Percentiles rank a stretch among this genome's conserved stretches.
phyloP scores from a whole-genome alignment of 2,329 filamentous ascomycete genomes.

The Colletotrichum sp. region DNA sequence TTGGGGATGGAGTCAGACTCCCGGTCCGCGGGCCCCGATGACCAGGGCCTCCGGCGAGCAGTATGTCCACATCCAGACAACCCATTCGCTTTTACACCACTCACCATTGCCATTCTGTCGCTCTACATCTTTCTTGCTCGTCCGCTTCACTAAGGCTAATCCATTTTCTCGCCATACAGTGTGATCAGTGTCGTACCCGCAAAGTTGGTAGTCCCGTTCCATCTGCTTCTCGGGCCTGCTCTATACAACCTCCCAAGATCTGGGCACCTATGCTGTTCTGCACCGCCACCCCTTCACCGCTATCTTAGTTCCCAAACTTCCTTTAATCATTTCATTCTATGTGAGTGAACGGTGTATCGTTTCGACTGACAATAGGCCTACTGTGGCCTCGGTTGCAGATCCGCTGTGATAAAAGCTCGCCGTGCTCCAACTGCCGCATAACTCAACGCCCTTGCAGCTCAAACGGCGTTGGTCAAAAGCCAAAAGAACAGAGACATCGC shows the following conservation, averaged over 20 bases:
- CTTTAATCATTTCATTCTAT: background rate
- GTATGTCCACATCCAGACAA: constrained; percentile 33
- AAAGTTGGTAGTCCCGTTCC: constrained; percentile 39
- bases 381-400: constrained; percentile 45
- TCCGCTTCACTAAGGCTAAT: constrained; percentile 18
- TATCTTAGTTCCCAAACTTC: background rate
- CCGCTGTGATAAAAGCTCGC: constrained; percentile 62
- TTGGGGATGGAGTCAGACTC: constrained; percentile 15
- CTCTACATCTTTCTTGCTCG: background rate
- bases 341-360: background rate
- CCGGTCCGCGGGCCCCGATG: constrained; percentile 33
- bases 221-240: background rate
- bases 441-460: constrained; percentile 60
- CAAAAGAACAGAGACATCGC: constrained; percentile 59
- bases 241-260: background rate
- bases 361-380: constrained; percentile 14
- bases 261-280: background rate
- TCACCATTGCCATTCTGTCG: background rate
- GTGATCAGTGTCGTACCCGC: constrained; percentile 48
- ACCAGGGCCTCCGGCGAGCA: constrained; percentile 37
- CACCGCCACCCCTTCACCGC: background rate
- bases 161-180: constrained; percentile 32
- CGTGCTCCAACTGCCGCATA: constrained; percentile 62
- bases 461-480: constrained; percentile 58
- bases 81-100: background rate